Evolutionary conservation across 495 filamentous ascomycete species (phyloP).

Genomic region (Penicillium atrosanguineum): DNA sequence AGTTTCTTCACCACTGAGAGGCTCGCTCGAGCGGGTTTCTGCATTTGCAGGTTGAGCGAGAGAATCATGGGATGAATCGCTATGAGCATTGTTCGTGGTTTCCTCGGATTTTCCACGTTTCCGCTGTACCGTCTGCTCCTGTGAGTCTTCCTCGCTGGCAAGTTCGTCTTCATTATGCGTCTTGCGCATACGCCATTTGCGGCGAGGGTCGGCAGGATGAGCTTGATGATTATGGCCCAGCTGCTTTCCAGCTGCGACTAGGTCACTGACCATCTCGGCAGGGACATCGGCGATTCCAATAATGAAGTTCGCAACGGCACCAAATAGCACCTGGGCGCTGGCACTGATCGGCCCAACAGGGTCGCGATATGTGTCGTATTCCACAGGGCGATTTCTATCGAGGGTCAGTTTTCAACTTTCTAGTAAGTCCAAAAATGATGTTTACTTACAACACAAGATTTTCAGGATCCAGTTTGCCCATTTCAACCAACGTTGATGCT

Average conservation of each 20-base stretch:
- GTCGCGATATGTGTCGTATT: slow-evolving; percentile 71
- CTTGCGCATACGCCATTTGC: slow-evolving; percentile 9
- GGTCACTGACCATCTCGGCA: slow-evolving; percentile 61
- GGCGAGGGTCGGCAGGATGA: slow-evolving; percentile 36
- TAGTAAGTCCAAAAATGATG: background rate
- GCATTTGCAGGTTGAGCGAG: background rate
- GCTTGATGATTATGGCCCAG: slow-evolving; percentile 42
- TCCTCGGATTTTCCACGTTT: background rate
- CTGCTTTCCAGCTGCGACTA: slow-evolving; percentile 56
- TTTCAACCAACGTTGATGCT: slow-evolving; percentile 60
- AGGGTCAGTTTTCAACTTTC: background rate
- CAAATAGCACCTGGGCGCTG: slow-evolving; percentile 68
- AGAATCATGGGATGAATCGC: background rate
- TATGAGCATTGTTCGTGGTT: background rate
- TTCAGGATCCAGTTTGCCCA: slow-evolving; percentile 58
- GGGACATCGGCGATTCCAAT: slow-evolving; percentile 85
- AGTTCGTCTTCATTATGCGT: background rate
- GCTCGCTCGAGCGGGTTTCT: background rate
- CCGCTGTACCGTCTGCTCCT: background rate
- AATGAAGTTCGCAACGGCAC: slow-evolving; percentile 69
- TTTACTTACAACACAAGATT: slow-evolving; percentile 64
- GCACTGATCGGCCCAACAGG: slow-evolving; percentile 72
- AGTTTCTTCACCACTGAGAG: background rate
- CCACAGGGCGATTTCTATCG: slow-evolving; percentile 58
- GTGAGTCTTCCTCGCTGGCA: slow-evolving; percentile 1